A percentile compares a stretch with the other conserved stretches of the same genome.
Conservation (phyloP, 2,329 filamentous ascomycete species). For the Domatiomyces catenatus region DNA sequence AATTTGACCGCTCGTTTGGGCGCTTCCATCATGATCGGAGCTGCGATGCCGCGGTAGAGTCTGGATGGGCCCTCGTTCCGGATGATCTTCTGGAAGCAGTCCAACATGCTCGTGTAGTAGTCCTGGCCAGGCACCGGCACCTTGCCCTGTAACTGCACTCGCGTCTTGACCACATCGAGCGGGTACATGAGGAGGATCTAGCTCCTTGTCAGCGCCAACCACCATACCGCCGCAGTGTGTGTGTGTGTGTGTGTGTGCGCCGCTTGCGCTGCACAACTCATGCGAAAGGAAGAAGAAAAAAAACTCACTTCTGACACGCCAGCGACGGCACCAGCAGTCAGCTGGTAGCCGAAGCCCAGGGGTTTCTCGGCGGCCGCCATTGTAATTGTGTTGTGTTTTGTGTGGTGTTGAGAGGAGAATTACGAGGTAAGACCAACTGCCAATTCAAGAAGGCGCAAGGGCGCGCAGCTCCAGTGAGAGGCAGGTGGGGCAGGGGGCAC, state of each 20-base stretch:
- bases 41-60: constrained; percentile 87
- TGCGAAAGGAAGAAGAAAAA: not conserved
- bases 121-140: constrained; percentile 54
- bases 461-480: not conserved
- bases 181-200: constrained; percentile 94
- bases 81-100: constrained; percentile 96
- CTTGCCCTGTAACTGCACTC: constrained; percentile 85
- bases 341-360: constrained; percentile 86
- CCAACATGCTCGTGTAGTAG: constrained; percentile 88
- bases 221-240: too few species aligned
- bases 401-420: not conserved
- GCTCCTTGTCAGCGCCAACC: constrained; percentile 1
- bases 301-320: constrained; percentile 83
- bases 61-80: constrained; percentile 82
- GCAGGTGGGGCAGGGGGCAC: not conserved
- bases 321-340: constrained; percentile 87
- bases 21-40: constrained; percentile 95
- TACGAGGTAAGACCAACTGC: not conserved
- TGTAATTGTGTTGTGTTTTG: not conserved
- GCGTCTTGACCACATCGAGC: constrained; percentile 93
- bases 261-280: not conserved
- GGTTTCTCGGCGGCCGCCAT: constrained; percentile 41
- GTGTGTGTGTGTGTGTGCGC: not conserved
- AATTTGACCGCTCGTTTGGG: constrained; percentile 96
- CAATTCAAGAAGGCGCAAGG: not conserved